phyloP scores from a whole-genome alignment of 306 rosid species.

The Quercus engelmannii region DNA sequence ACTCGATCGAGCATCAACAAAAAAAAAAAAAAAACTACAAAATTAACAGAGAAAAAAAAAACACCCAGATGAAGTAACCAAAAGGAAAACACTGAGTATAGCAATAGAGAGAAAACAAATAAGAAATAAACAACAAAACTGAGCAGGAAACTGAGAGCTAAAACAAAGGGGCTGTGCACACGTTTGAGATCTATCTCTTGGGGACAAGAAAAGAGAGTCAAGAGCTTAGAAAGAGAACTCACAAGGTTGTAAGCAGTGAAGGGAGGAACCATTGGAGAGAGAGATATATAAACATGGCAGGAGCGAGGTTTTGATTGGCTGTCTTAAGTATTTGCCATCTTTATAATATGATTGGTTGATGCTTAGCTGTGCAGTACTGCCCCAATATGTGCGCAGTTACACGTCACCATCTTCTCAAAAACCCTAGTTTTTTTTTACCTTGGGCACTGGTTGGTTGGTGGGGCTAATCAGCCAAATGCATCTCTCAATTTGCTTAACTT shows the following conservation, averaged over 20 bases:
- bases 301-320: conserved; percentile 20
- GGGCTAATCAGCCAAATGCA: conserved; percentile 9
- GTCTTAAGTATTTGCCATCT: conserved; percentile 23
- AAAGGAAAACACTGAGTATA: not conserved
- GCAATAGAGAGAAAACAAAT: not conserved
- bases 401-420: conserved; percentile 41
- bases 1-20: not conserved
- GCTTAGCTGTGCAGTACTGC: conserved; percentile 52
- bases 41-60: not conserved
- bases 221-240: not conserved
- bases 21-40: not conserved
- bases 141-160: not conserved
- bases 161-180: not conserved
- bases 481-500: conserved; percentile 11
- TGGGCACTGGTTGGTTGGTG: conserved; percentile 7
- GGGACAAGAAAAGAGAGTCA: not conserved
- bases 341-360: conserved; percentile 43
- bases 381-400: conserved; percentile 28
- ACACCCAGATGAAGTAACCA: not conserved
- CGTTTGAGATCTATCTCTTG: conserved; percentile 36
- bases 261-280: conserved; percentile 9
- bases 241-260: conserved; percentile 35
- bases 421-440: conserved; percentile 40
- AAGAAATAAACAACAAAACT: not conserved
- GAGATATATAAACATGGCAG: conserved; percentile 24